Conservation (phyloP, 129 eudicot genomes). For the Apium graveolens region DNA sequence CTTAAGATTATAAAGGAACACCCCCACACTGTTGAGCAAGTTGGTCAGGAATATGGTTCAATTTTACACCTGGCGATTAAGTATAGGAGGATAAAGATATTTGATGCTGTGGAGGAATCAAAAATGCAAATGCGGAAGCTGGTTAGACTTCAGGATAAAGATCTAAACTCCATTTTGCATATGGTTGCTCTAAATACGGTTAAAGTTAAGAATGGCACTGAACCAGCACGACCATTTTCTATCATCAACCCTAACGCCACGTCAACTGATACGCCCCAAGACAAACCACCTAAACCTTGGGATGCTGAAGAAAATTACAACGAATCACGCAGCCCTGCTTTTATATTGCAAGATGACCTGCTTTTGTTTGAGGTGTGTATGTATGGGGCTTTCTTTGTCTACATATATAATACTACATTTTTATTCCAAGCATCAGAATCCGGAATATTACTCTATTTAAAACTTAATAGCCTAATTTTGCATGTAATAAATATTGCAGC, state of each 20-base stretch:
- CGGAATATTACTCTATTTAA: background rate
- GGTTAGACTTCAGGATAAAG: constrained; percentile 15
- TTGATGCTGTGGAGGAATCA: constrained; percentile 20
- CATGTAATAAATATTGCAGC: constrained; percentile 12
- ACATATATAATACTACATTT: no score
- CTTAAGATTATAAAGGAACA: constrained; percentile 15
- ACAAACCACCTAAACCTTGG: background rate
- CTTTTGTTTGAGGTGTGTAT: constrained; percentile 25
- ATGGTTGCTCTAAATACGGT: constrained; percentile 26
- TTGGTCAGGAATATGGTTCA: constrained; percentile 14
- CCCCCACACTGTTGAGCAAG: constrained; percentile 38
- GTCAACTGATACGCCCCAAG: background rate
- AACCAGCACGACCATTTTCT: no score
- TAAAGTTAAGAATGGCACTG: background rate
- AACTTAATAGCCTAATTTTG: background rate
- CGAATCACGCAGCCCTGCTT: constrained; percentile 24
- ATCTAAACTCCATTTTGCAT: constrained; percentile 34
- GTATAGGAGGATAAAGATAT: constrained; percentile 16
- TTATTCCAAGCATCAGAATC: background rate
- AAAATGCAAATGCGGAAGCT: constrained; percentile 21
- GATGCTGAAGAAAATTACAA: background rate
- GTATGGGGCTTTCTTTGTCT: no score
- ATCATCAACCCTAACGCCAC: background rate
- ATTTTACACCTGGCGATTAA: constrained; percentile 37
- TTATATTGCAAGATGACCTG: constrained; percentile 25